A percentile compares a stretch with the other conserved stretches of the same genome.
These are phyloP conservation scores for Penicillium robsamsonii DNA, from an alignment of 495 filamentous ascomycete species.

Conservation along the genomic window DNA sequence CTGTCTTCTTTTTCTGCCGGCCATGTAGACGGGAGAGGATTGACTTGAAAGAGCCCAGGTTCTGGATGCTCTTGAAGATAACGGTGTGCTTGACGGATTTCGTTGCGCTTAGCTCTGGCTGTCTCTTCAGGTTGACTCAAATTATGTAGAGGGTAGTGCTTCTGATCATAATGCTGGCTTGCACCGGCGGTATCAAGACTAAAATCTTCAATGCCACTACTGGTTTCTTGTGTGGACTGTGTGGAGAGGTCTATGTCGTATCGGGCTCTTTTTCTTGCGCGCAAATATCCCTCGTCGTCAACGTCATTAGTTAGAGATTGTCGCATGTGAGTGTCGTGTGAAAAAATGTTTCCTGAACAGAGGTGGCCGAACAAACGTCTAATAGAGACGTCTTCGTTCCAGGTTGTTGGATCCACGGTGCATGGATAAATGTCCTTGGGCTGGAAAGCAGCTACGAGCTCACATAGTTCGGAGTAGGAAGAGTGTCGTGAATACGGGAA, in stretches of 20 bases:
- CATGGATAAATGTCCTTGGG: conserved; percentile 83
- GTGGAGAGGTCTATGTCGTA: conserved; percentile 23
- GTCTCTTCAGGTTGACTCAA: not conserved
- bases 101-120: conserved; percentile 21
- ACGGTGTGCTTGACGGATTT: conserved; percentile 29
- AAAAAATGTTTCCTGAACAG: conserved; percentile 59
- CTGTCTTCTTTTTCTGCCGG: conserved; percentile 18
- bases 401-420: conserved; percentile 63
- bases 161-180: conserved; percentile 5
- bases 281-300: conserved; percentile 19
- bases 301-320: conserved; percentile 18
- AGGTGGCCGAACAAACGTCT: conserved; percentile 65
- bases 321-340: conserved; percentile 65
- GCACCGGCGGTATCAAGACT: conserved; percentile 3
- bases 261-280: conserved; percentile 27
- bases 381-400: conserved; percentile 64
- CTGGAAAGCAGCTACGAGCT: conserved; percentile 63
- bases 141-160: not conserved
- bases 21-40: conserved; percentile 34
- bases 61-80: conserved; percentile 27
- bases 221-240: conserved; percentile 20
- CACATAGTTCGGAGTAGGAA: conserved; percentile 75
- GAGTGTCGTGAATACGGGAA: conserved; percentile 94
- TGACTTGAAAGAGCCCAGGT: conserved; percentile 23
- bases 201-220: conserved; percentile 10